phyloP scores from a whole-genome alignment of 257 asterid species.

The Lithospermum erythrorhizon region DNA sequence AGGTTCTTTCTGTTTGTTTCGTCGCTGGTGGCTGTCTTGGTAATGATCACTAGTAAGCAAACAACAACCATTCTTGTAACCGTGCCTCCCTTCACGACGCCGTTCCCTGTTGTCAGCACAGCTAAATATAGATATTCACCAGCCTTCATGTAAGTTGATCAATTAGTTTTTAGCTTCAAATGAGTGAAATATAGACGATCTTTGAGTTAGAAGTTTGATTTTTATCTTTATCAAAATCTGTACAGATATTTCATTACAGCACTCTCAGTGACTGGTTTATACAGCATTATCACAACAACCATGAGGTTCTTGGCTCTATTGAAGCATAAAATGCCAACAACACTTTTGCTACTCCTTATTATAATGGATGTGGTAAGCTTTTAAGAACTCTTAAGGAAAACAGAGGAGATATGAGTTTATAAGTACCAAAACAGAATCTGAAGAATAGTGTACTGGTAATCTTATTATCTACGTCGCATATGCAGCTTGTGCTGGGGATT shows the following conservation, averaged over 20 bases:
- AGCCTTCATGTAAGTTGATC: slow-evolving; percentile 56
- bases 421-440: neutral
- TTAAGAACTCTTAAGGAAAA: neutral
- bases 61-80: slow-evolving; percentile 22
- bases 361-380: slow-evolving; percentile 45
- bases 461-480: neutral
- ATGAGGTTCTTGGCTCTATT: slow-evolving; percentile 28
- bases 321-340: slow-evolving; percentile 22
- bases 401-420: neutral
- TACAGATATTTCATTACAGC: slow-evolving; percentile 48
- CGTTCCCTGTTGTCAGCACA: neutral
- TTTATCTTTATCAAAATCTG: too few relatives aligned
- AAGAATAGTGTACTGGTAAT: too few relatives aligned
- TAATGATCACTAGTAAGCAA: slow-evolving; percentile 56
- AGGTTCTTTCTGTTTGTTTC: slow-evolving; percentile 55
- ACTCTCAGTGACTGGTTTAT: slow-evolving; percentile 36
- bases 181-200: neutral
- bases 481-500: slow-evolving; percentile 69
- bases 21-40: slow-evolving; percentile 41
- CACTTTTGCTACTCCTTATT: slow-evolving; percentile 22
- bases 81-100: slow-evolving; percentile 26
- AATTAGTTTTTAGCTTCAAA: too few relatives aligned
- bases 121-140: slow-evolving; percentile 69
- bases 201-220: too few relatives aligned
- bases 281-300: slow-evolving; percentile 29